Conservation (phyloP, 169 alveolate genomes). For the Plasmodium billcollinsi region DNA sequence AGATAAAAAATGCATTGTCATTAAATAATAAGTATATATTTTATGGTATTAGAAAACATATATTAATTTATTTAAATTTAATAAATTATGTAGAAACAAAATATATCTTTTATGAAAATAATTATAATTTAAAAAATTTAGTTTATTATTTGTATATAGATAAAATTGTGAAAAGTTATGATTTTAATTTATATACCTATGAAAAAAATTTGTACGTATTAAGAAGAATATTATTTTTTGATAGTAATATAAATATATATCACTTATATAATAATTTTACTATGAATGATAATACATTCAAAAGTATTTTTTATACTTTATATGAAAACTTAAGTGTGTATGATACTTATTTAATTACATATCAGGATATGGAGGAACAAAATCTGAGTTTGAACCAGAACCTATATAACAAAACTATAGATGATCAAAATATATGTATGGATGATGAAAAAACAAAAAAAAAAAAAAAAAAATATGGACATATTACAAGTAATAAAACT, state of each 20-base stretch:
- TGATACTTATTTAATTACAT: no score
- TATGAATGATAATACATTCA: slow-evolving; percentile 17
- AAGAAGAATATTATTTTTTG: slow-evolving; percentile 51
- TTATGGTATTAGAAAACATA: slow-evolving; percentile 63
- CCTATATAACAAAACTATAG: no score
- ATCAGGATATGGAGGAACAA: no score
- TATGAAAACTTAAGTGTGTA: background rate
- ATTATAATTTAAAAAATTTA: slow-evolving; percentile 64
- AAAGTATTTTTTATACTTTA: slow-evolving; percentile 21
- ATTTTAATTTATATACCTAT: slow-evolving; percentile 46
- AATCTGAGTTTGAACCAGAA: no score
- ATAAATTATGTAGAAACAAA: slow-evolving; percentile 63
- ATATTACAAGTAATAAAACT: no score
- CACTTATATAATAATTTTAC: slow-evolving; percentile 17
- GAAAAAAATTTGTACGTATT: slow-evolving; percentile 71
- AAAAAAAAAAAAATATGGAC: no score
- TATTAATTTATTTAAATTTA: slow-evolving; percentile 38
- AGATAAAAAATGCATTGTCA: slow-evolving; percentile 30
- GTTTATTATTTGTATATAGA: slow-evolving; percentile 55
- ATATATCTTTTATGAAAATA: slow-evolving; percentile 51
- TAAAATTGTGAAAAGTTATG: slow-evolving; percentile 59
- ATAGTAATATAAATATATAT: slow-evolving; percentile 27
- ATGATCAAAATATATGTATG: no score
- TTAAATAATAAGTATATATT: slow-evolving; percentile 46
- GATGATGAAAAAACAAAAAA: no score